Evolutionary conservation across 2,329 filamentous ascomycete species (phyloP).

Genomic region (Coniella vitis): DNA sequence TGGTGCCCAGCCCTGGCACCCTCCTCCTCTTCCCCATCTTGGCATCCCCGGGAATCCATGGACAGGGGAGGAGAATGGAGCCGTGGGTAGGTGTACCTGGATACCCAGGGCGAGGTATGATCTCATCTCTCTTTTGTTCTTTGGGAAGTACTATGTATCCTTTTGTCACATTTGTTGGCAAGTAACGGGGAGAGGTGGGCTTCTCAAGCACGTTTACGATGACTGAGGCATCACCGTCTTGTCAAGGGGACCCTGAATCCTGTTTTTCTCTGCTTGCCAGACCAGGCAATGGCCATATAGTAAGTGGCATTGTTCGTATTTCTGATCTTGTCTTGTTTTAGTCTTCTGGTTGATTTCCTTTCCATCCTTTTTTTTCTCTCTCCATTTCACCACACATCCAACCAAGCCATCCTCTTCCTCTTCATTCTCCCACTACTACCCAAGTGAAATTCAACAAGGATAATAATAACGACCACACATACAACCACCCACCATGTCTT

Average conservation of each 20-base stretch:
- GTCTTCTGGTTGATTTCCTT: neutral
- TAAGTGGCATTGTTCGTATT: neutral
- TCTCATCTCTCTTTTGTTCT: constrained; percentile 14
- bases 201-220: too few relatives aligned
- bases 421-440: neutral
- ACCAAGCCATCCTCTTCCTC: too few relatives aligned
- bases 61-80: too few relatives aligned
- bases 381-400: too few relatives aligned
- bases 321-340: neutral
- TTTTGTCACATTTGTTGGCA: neutral
- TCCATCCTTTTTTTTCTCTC: too few relatives aligned
- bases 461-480: constrained; percentile 14
- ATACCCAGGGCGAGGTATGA: constrained; percentile 10
- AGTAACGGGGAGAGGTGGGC: too few relatives aligned
- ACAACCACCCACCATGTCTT: constrained; percentile 20
- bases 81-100: too few relatives aligned
- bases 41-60: too few relatives aligned
- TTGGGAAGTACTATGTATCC: neutral
- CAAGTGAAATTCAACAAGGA: constrained; percentile 3
- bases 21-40: too few relatives aligned
- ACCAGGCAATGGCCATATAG: constrained; percentile 1
- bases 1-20: too few relatives aligned
- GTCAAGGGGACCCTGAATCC: constrained; percentile 7
- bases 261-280: constrained; percentile 8
- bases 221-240: too few relatives aligned